Base-by-base conservation (phyloP, 495 filamentous ascomycete genomes). In the Oleoguttula mirabilis region DNA sequence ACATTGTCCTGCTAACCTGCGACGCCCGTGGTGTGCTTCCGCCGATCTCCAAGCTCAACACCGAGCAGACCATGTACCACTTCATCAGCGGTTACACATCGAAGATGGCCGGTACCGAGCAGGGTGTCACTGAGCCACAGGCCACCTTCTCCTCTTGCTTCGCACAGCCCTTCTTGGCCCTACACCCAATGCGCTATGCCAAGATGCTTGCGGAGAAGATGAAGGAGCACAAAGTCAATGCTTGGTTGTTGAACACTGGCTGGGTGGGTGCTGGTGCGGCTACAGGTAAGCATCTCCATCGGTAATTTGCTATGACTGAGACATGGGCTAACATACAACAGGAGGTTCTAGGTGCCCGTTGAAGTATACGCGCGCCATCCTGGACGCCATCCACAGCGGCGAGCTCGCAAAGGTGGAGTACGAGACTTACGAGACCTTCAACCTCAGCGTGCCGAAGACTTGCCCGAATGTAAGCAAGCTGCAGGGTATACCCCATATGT, bases 51-150 rank as follows among this genome's bases (percentile, higher is more conserved):
- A 98, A 96, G 74, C 80, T 98, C 59, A 81, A 80, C 71, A 75
- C 80, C 54, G 83, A 86, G 56, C 90, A 98, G 68, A 94, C 84
- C 59, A 96, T 98, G 88, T 98, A 95, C 77, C 90, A 98, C 76
- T 98, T 98, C 75, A 98, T 98, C 65, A 90, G 82, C 15, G 90
- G 90, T 57, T 98, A 98, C 73, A 98, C 90, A 42, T 96, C 92
- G 56, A 98, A 98, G 80, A 96, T 98, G 92, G 92, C 88, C 48
- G 90, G 90, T 57, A 98, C 90, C 34, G 90, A 98, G 68, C 83
- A 95, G 39, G 90, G 90, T 62, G 76, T 98, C 39, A 84, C 82
- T 12, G 90, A 98, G 70, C 90, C 90, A 52, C 83, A 94, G 68
- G 90, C 90, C 2, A 98, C 90, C 55, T 98, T 98, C 81, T 94